Base-by-base conservation (phyloP, 2,329 filamentous ascomycete genomes). In the Hortaea sp. region DNA sequence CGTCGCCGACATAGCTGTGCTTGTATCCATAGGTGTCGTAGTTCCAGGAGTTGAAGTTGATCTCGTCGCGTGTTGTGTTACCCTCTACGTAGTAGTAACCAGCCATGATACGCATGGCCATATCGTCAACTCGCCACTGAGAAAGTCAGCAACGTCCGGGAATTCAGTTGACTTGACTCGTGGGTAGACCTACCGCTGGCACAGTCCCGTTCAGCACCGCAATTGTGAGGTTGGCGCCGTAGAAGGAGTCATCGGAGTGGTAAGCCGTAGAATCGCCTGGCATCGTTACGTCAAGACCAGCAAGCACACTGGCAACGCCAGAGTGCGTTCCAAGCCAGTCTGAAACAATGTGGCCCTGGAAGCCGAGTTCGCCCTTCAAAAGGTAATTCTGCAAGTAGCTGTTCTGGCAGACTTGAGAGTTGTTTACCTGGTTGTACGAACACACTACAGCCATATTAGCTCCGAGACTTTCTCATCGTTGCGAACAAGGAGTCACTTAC, bases 1-100 rank as follows among this genome's bases (percentile, higher is more conserved):
- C 78, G 49, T 81, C 71, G 28, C 77, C 66, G 11, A 77, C 83
- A 6, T 75, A 76, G 42, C 66, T 72, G 61, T 95, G 81, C 41
- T 79, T 59, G 48, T 78, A 84, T 40, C 84, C 85, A 54, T 78
- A 84, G 0, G 85, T 89, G 56, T 90, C 81, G 1, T 72, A 68
- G 1, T 83, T 87, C 90, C 90, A 97, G 5, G 87, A 88, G 57
- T 84, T 82, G 68, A 95, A 95, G 73, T 89, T 95, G 11, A 60
- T 61, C 9, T 54, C 55, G 28, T 72, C 67, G 31, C 67, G 62
- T 52, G 62, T 57, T 37, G 63, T 64, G 48, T 79, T 75, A 43
- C 76, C 76, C 47, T 76, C 78, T 42, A 82, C 77, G 55, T 75
- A 77, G 64, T 79, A 83, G 63, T 76, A 82, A 2, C 77, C 77